These are phyloP conservation scores for Tricharina praecox DNA, from an alignment of 495 filamentous ascomycete species.

Conservation along the genomic window DNA sequence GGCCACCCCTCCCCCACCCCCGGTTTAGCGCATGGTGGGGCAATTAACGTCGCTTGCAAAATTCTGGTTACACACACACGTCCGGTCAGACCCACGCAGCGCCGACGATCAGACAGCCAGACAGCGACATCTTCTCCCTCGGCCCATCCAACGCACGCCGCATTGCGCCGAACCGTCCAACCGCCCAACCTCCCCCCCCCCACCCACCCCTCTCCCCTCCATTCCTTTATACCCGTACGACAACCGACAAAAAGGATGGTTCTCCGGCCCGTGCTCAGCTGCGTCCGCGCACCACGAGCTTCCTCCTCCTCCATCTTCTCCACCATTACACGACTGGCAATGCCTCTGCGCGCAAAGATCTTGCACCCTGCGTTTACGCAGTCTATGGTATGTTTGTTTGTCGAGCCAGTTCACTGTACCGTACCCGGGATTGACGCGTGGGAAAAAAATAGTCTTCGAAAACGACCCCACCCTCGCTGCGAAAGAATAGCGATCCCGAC, in stretches of 20 bases:
- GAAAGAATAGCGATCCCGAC: constrained; percentile 40
- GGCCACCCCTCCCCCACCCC: too few relatives aligned
- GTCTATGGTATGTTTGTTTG: too few relatives aligned
- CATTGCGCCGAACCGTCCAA: too few relatives aligned
- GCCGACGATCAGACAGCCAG: too few relatives aligned
- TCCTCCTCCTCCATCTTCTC: not conserved
- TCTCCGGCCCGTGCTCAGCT: constrained; percentile 26
- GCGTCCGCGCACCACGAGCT: not conserved
- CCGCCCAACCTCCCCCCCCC: not conserved
- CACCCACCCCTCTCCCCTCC: constrained; percentile 4
- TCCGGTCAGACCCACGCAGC: too few relatives aligned
- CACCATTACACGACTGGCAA: constrained; percentile 30
- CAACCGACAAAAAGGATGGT: constrained; percentile 36
- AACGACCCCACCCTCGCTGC: not conserved
- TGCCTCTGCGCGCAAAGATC: constrained; percentile 83
- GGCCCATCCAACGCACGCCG: not conserved
- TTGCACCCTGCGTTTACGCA: constrained; percentile 42
- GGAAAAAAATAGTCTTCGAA: too few relatives aligned
- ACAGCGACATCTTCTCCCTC: too few relatives aligned
- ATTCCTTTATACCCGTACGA: constrained; percentile 24
- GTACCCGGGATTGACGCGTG: too few relatives aligned
- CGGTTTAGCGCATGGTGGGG: too few relatives aligned
- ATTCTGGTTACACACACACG: not conserved
- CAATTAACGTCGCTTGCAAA: not conserved
- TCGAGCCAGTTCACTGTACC: too few relatives aligned